Conservation (phyloP, 768 basidiomycete genomes). For the Strobilomyces dryophilus region DNA sequence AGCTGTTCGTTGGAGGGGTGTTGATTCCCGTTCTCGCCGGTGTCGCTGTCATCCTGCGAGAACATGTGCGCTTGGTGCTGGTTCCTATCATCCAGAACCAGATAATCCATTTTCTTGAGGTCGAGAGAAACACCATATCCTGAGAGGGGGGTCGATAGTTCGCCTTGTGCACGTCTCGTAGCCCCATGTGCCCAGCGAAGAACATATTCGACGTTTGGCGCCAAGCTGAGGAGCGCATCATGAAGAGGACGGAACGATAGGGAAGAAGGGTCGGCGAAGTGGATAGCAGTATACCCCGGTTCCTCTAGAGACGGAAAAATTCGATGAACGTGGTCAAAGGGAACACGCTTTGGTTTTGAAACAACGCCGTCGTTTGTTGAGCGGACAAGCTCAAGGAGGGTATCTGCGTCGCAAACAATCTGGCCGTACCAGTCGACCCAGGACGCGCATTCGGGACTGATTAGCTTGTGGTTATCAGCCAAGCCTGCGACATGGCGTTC, state of each 20-base stretch:
- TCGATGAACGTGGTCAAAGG: constrained; percentile 77
- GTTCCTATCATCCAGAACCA: constrained; percentile 84
- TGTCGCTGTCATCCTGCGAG: not conserved
- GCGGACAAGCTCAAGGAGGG: constrained; percentile 49
- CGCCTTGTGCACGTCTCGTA: constrained; percentile 34
- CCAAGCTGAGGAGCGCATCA: constrained; percentile 49
- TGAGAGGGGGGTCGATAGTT: constrained; percentile 49
- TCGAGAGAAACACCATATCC: constrained; percentile 93
- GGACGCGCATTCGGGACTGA: constrained; percentile 45
- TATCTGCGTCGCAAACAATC: constrained; percentile 64
- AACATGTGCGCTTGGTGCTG: constrained; percentile 9
- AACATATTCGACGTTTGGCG: constrained; percentile 63
- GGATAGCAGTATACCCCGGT: constrained; percentile 62
- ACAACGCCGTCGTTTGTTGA: constrained; percentile 39
- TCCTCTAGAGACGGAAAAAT: constrained; percentile 41
- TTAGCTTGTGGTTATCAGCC: constrained; percentile 25
- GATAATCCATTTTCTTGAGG: constrained; percentile 96
- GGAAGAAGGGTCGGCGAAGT: constrained; percentile 71
- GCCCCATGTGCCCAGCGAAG: constrained; percentile 44
- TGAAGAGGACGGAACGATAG: constrained; percentile 71
- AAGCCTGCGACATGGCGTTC: constrained; percentile 30
- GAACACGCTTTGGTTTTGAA: constrained; percentile 40
- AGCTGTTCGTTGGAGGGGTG: constrained; percentile 15
- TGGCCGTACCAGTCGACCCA: constrained; percentile 87
- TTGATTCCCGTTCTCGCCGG: constrained; percentile 6